These are phyloP conservation scores for Leccinum griseonigrum DNA, from an alignment of 1,284 basidiomycete genomes.

Conservation along the genomic window DNA sequence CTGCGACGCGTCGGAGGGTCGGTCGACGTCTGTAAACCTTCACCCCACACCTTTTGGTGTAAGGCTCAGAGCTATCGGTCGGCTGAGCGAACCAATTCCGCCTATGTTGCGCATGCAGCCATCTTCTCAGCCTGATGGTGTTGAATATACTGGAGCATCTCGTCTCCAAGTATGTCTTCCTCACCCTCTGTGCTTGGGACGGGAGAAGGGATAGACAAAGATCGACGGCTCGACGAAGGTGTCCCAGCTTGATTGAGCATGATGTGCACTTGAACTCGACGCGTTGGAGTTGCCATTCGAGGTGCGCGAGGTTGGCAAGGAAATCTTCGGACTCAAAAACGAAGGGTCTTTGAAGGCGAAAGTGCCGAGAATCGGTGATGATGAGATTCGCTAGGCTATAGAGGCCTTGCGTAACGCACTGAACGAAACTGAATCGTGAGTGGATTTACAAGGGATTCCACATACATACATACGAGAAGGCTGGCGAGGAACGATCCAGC, in stretches of 20 bases:
- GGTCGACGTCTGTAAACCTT: not conserved
- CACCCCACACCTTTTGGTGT: conserved; percentile 67
- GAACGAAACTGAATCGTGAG: conserved; percentile 74
- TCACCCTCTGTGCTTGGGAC: conserved; percentile 76
- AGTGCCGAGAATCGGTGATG: conserved; percentile 73
- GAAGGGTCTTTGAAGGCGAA: conserved; percentile 79
- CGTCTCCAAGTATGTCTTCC: conserved; percentile 90
- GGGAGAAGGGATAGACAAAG: conserved; percentile 79
- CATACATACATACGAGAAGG: conserved; percentile 47
- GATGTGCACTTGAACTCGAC: conserved; percentile 50
- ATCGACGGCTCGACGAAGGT: conserved; percentile 72
- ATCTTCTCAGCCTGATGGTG: conserved; percentile 88
- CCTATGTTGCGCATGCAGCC: conserved; percentile 78
- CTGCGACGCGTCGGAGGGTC: conserved; percentile 37
- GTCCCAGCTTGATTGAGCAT: conserved; percentile 47
- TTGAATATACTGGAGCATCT: conserved; percentile 94
- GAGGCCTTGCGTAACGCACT: conserved; percentile 75
- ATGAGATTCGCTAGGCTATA: conserved; percentile 35
- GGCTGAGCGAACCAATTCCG: conserved; percentile 88
- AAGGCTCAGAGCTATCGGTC: conserved; percentile 67
- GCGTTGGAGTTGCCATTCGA: conserved; percentile 42
- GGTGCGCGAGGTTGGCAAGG: conserved; percentile 52
- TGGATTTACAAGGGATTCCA: conserved; percentile 58
- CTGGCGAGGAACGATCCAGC: conserved; percentile 66
- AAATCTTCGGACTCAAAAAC: conserved; percentile 73